Evolutionary conservation across 768 basidiomycete genomes (phyloP).

Genomic region (Hypholoma fasciculare): DNA sequence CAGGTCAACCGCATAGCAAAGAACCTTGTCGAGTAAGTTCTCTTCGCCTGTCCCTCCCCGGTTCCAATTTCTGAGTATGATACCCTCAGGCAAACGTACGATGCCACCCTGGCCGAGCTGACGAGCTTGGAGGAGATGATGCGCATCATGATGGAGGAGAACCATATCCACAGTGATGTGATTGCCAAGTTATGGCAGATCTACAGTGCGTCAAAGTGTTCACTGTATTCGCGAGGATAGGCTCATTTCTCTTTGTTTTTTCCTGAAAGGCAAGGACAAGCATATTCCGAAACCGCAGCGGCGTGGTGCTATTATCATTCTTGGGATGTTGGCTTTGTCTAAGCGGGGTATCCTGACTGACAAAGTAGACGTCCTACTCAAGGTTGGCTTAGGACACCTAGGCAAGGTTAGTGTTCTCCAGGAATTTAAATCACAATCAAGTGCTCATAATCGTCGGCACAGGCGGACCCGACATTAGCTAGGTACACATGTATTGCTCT

Average conservation of each 20-base stretch:
- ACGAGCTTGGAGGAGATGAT: slow-evolving; percentile 97
- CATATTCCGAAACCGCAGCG: slow-evolving; percentile 81
- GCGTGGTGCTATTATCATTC: slow-evolving; percentile 92
- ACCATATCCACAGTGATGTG: slow-evolving; percentile 80
- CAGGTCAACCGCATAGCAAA: slow-evolving; percentile 92
- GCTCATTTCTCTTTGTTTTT: background rate
- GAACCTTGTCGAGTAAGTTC: slow-evolving; percentile 91
- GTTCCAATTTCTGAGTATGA: background rate
- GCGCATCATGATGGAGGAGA: slow-evolving; percentile 93
- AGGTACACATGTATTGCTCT: slow-evolving; percentile 93
- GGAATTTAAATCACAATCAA: background rate
- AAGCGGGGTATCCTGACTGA: slow-evolving; percentile 74
- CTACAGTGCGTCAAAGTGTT: slow-evolving; percentile 57
- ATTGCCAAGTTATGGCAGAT: slow-evolving; percentile 94
- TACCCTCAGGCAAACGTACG: slow-evolving; percentile 74
- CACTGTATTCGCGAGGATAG: slow-evolving; percentile 24
- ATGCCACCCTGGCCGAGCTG: slow-evolving; percentile 90
- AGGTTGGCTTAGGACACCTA: slow-evolving; percentile 79
- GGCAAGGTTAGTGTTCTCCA: slow-evolving; percentile 64
- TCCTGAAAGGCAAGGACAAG: slow-evolving; percentile 62
- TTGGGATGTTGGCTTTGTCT: slow-evolving; percentile 96
- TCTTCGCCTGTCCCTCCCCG: background rate
- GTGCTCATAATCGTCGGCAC: background rate
- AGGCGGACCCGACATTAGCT: slow-evolving; percentile 89
- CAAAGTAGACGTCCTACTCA: slow-evolving; percentile 80